A percentile compares a stretch with the other conserved stretches of the same genome.
Evolutionary conservation across 257 asterid genomes (phyloP).

Genomic region (Nicotiana obtusifolia): DNA sequence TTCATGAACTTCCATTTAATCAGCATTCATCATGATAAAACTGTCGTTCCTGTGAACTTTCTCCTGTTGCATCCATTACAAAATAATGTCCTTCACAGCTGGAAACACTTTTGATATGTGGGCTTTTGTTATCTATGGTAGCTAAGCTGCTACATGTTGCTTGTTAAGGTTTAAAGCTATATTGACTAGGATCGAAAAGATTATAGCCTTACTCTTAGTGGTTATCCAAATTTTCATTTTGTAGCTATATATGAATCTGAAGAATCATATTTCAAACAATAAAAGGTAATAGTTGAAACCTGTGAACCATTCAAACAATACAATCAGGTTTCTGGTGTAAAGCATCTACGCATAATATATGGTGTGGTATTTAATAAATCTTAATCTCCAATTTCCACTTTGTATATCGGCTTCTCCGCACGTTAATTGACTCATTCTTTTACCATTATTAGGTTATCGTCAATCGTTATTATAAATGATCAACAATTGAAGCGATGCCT

Average conservation of each 20-base stretch:
- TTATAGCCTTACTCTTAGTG: background rate
- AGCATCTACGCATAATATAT: background rate
- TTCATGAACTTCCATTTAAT: constrained; percentile 7
- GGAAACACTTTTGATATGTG: background rate
- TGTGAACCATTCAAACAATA: background rate
- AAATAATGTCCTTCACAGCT: background rate
- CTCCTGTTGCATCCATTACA: background rate
- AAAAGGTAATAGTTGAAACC: background rate
- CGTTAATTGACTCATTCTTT: background rate
- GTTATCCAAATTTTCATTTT: background rate
- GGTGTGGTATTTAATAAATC: background rate
- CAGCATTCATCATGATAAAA: background rate
- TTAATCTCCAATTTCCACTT: background rate
- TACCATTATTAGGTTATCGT: constrained; percentile 6
- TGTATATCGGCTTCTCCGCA: background rate
- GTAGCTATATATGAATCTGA: background rate
- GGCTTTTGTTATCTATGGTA: background rate
- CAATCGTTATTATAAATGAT: background rate
- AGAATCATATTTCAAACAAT: background rate
- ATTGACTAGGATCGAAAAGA: background rate
- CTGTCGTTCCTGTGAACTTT: background rate
- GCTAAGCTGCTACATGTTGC: background rate
- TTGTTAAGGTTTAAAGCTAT: background rate
- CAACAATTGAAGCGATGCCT: constrained; percentile 7
- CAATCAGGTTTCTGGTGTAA: background rate